Evolutionary conservation across 169 alveolate species (phyloP), one percentile per base, ranked within the genome.

Genomic region (Cryptosporidium ryanae): DNA sequence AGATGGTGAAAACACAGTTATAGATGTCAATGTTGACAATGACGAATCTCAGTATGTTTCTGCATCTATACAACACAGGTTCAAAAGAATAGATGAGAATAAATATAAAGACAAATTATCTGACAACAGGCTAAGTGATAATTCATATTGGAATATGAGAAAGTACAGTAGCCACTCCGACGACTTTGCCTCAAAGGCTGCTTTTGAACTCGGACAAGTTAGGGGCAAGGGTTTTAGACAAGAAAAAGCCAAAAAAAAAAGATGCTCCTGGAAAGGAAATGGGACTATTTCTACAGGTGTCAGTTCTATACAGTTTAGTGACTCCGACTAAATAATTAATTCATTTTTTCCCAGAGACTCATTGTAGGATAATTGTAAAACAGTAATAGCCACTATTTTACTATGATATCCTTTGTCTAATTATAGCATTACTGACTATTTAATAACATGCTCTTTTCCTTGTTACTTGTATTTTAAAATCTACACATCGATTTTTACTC

Each of bases 251-350:
- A 93, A 93, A 91, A 93, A 93, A 91, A 93, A 93, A 82, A 83
- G 92, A 44, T 92, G 95, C 15, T 92, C 94, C 13, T 93, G 96
- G 96, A 93, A 84, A 71, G 96, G 96, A 5, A 76, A 90, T 70
- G 94, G 94, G 44, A 49, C 66, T 18, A 82, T 82, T 70, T 76
- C 84, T 15, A 59, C 76, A 1, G 84, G 71, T 6, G 71, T 76
- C 12, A 76, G 71, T 1, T 76, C 84, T 17, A 61, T 76, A 55
- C 84, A 76, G 61, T 76, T 76, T 29, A 76, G 71, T 59, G 84
- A 76, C 17, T 76, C 84, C 2, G 84, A 76, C 2, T 76, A 38
- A 31, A 17, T 59, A n/a, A 52, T 46, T 38, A 38, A 38, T 0
- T 1, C 46, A 38, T 38, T 38, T 10, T 38, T n/a, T n/a, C n/a